Conservation (phyloP, 2,329 filamentous ascomycete genomes). For the Microdochium nivale region DNA sequence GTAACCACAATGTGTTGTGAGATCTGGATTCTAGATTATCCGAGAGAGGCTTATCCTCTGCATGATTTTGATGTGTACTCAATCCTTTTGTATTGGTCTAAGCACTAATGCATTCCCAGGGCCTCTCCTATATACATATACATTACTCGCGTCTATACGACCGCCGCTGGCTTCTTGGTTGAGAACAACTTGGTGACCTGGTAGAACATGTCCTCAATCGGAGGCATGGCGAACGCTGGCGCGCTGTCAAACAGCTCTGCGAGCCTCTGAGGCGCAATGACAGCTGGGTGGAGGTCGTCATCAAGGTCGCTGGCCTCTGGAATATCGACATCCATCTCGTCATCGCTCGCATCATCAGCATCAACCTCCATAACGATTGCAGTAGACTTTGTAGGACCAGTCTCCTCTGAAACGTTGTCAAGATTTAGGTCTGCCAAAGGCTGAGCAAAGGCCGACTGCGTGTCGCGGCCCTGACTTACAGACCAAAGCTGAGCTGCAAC, state of each 20-base stretch:
- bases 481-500: slow-evolving; percentile 65
- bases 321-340: slow-evolving; percentile 36
- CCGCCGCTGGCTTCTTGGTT: slow-evolving; percentile 26
- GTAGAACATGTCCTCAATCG: slow-evolving; percentile 69
- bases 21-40: too few species aligned
- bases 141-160: neutral
- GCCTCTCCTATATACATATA: neutral
- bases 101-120: neutral
- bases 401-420: slow-evolving; percentile 21
- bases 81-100: neutral
- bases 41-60: too few species aligned
- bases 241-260: slow-evolving; percentile 62
- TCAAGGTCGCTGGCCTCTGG: slow-evolving; percentile 39
- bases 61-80: neutral
- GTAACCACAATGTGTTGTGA: too few species aligned
- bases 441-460: slow-evolving; percentile 42
- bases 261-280: slow-evolving; percentile 60
- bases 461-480: slow-evolving; percentile 48
- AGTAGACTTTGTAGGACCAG: slow-evolving; percentile 16
- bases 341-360: slow-evolving; percentile 28
- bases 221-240: slow-evolving; percentile 59
- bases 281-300: slow-evolving; percentile 44
- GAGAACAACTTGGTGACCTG: slow-evolving; percentile 59
- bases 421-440: slow-evolving; percentile 46
- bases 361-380: slow-evolving; percentile 28